Percentiles rank a stretch among this genome's conserved stretches.
Evolutionary conservation across 495 filamentous ascomycete species (phyloP).

Genomic region (Copromyces sp.): DNA sequence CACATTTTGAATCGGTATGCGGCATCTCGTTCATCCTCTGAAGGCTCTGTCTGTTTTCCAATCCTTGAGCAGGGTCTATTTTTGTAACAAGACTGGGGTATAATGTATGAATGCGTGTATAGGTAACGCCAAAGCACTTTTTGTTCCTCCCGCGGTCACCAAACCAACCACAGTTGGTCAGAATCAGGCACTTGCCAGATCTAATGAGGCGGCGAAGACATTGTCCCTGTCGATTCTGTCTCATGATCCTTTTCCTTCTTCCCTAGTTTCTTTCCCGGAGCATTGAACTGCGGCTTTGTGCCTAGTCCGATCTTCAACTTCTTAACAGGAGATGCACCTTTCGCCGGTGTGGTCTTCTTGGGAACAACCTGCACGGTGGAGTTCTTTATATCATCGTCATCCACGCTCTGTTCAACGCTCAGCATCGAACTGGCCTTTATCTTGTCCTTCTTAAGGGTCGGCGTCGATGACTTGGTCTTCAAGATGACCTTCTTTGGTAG

Average conservation of each 20-base stretch:
- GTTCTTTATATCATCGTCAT: constrained; percentile 27
- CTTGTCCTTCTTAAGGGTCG: constrained; percentile 34
- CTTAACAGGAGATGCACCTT: constrained; percentile 34
- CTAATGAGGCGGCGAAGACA: constrained; percentile 37
- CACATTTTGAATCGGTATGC: neutral
- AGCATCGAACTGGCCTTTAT: constrained; percentile 30
- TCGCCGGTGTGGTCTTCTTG: constrained; percentile 31
- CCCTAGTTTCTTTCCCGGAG: constrained; percentile 26
- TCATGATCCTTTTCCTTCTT: constrained; percentile 34
- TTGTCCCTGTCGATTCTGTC: constrained; percentile 40
- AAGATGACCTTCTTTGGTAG: constrained; percentile 38
- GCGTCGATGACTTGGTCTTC: constrained; percentile 33
- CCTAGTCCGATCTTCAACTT: constrained; percentile 32
- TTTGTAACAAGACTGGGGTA: neutral
- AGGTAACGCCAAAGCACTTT: neutral
- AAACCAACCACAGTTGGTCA: neutral
- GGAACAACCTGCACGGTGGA: constrained; percentile 33
- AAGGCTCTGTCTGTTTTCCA: neutral
- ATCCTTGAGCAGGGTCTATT: neutral
- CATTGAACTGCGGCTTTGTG: constrained; percentile 29
- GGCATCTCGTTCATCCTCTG: neutral
- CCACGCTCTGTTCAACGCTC: constrained; percentile 31
- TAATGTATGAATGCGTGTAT: neutral
- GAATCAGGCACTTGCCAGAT: neutral
- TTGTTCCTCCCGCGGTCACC: neutral